Base-by-base conservation (phyloP, 768 basidiomycete species). In the Pisolithus albus region DNA sequence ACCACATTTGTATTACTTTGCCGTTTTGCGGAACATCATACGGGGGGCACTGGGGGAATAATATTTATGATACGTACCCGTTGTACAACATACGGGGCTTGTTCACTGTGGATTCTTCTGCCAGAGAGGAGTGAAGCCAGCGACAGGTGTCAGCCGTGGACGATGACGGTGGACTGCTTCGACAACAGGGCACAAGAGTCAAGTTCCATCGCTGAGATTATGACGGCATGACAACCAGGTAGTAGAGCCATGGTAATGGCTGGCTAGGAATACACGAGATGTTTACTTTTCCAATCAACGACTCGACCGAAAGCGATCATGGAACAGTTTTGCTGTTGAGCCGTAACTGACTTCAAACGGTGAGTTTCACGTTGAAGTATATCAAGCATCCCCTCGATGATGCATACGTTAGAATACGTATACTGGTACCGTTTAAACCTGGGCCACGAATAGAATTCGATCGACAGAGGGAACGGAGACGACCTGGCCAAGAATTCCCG, bases 391-490 rank as follows among this genome's bases (percentile, higher is more conserved):
- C 32, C 18, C 46, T 47, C 46, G 9, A 34, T 30, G 34, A 37
- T 47, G 10, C 30, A 32, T 5, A 32, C 10, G 23, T 36, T 47
- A 21, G 46, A 47, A 26, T 10, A 10, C 30, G 16, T 7, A 36
- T 47, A 47, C 23, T 46, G 45, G n/a, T 34, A 30, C 11, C 45
- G 28, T 46, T 46, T 46, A 28, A 28, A 46, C 15, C 26, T 30
- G 5, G 28, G 45, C 51, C 51, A 51, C 7, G 18, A 19, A 30
- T 28, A 51, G 45, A 51, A 51, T 34, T 51, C 44, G 44, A 51
- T 21, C 10, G 37, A 40, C 18, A 51, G 26, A 1, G 50, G 36
- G 24, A 45, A 40, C 4, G 50, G 50, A 16, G 24, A 37, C 0
- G 50, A 51, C 19, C 23, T 38, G 13, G 15, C 21, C 24, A 51